Evolutionary conservation across 768 basidiomycete species (phyloP), one percentile per base, ranked within the genome.

Genomic region (Boletellus ananas): DNA sequence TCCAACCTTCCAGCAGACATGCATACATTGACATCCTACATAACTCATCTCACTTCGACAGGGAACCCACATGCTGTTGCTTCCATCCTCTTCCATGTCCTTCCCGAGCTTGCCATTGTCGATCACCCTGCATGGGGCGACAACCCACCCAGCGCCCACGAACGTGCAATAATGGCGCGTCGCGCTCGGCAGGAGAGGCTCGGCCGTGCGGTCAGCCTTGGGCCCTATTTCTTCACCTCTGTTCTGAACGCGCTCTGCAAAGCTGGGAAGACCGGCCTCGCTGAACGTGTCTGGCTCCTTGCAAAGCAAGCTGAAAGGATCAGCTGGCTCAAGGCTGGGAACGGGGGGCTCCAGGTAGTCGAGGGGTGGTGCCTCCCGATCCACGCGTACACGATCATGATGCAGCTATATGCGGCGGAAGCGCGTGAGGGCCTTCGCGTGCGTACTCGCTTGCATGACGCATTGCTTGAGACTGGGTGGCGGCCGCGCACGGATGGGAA

Each of bases 301-400:
- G 85, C 80, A 9, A 74, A 76, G 56, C 68, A 75, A 50, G 85
- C 84, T 0, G 83, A 88, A 59, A 66, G 62, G 31, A 67, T 66
- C 23, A 88, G 85, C 53, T 80, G 79, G 75, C 45, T 58, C 1
- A 55, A 29, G 29, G n/a, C 17, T 9, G 59, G 63, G 7, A 52
- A 56, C 17, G 55, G 57, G 9, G 54, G 62, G 14, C 58, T 57
- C 16, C 54, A 66, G 20, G 39, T 54, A 18, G 49, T 44, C 25
- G 49, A 69, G 39, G 80, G 84, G 0, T 93, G 89, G 89, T 72
- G 73, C 46, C 66, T 91, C 17, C 79, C 83, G 8, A 67, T 83
- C 3, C 73, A 82, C 9, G 81, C 85, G 1, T 91, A 88, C 62
- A 90, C 86, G 2, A 68, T 78, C 43, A 87, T 90, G 81, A 62